phyloP scores from a whole-genome alignment of 83 land plant genomes.

The Picea mariana region DNA sequence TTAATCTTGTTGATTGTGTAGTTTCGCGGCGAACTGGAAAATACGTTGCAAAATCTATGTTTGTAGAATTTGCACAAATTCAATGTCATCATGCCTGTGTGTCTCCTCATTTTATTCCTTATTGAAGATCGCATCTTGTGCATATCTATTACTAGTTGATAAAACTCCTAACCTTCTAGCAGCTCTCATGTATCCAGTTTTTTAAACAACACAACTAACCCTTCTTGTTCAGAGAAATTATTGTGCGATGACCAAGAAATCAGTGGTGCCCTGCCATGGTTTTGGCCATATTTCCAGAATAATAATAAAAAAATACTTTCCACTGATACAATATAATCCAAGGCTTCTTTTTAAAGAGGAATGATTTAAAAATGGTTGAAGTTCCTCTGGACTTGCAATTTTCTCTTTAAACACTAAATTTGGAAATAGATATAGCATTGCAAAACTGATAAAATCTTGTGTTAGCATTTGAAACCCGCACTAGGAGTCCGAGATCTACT shows the following conservation, averaged over 20 bases:
- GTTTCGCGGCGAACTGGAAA: no score
- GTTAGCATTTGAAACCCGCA: no score
- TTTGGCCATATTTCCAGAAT: slow-evolving; percentile 95
- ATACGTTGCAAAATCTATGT: no score
- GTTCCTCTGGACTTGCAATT: slow-evolving; percentile 66
- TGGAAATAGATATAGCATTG: slow-evolving; percentile 42
- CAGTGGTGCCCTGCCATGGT: slow-evolving; percentile 94
- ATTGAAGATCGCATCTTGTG: slow-evolving; percentile 51
- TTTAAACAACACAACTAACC: slow-evolving; percentile 80
- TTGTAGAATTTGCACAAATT: no score
- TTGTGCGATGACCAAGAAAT: slow-evolving; percentile 84
- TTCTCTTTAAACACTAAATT: slow-evolving; percentile 67
- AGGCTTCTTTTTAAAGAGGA: slow-evolving; percentile 83
- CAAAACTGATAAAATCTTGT: no score
- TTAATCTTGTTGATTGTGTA: no score
- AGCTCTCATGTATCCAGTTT: slow-evolving; percentile 64
- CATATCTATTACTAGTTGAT: slow-evolving; percentile 50
- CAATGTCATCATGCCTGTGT: no score
- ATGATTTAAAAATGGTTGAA: slow-evolving; percentile 55
- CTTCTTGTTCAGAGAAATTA: slow-evolving; percentile 86
- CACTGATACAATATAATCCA: slow-evolving; percentile 88
- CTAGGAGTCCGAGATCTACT: no score
- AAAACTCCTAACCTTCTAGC: slow-evolving; percentile 56
- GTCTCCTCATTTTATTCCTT: no score
- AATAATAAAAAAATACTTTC: slow-evolving; percentile 90